These are phyloP conservation scores for Penicillium sp. DNA, from an alignment of 2,329 filamentous ascomycete genomes.

Conservation along the genomic window DNA sequence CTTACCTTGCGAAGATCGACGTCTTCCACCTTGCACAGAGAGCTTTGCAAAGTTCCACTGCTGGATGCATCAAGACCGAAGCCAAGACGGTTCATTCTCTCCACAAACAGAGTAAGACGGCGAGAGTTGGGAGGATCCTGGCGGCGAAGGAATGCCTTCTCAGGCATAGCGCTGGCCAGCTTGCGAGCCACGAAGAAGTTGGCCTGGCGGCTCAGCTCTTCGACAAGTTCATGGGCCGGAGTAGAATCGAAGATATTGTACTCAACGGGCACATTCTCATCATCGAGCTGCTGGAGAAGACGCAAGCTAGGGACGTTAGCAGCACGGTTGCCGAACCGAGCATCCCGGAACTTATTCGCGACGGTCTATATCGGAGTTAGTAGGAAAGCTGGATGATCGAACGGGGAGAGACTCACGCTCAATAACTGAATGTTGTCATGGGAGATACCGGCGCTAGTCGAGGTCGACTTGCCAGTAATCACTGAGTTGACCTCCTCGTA, in stretches of 20 bases:
- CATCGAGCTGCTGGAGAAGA: conserved; percentile 87
- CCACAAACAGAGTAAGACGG: conserved; percentile 82
- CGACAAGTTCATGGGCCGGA: conserved; percentile 82
- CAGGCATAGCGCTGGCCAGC: conserved; percentile 70
- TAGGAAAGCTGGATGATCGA: neutral
- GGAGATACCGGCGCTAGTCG: conserved; percentile 61
- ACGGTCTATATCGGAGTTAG: conserved; percentile 52
- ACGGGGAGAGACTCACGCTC: conserved; percentile 51
- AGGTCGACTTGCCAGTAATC: conserved; percentile 59
- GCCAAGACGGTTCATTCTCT: conserved; percentile 86
- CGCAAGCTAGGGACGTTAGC: conserved; percentile 79
- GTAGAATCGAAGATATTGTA: conserved; percentile 94
- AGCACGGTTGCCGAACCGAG: conserved; percentile 73
- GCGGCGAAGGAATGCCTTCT: conserved; percentile 86
- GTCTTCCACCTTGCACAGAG: conserved; percentile 89
- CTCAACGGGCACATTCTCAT: conserved; percentile 96
- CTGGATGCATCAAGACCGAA: conserved; percentile 85
- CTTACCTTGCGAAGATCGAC: conserved; percentile 69
- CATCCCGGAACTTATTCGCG: conserved; percentile 84
- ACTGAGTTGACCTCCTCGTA: conserved; percentile 83
- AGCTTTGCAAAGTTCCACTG: conserved; percentile 88
- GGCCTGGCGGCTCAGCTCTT: conserved; percentile 90
- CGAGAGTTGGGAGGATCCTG: conserved; percentile 81
- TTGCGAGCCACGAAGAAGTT: conserved; percentile 87
- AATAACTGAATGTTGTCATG: conserved; percentile 76